A percentile compares a stretch with the other conserved stretches of the same genome.
phyloP scores from a whole-genome alignment of 1,284 basidiomycete genomes.

The Rhodotorula sp. region DNA sequence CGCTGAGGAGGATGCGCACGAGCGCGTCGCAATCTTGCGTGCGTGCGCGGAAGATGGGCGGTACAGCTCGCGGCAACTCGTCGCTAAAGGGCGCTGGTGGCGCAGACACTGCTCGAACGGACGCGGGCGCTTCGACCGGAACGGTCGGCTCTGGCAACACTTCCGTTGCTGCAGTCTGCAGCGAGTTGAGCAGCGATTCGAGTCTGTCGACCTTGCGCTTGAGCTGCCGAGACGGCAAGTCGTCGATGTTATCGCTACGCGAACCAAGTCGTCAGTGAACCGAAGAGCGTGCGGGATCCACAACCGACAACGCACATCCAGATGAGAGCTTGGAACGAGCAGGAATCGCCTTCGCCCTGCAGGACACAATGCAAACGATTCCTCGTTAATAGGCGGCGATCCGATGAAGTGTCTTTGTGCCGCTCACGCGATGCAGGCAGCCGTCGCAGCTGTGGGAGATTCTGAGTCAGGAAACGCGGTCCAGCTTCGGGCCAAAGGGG shows the following conservation, averaged over 20 bases:
- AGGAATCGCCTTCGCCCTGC: slow-evolving; percentile 14
- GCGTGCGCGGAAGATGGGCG: not conserved
- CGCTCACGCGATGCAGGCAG: slow-evolving; percentile 2
- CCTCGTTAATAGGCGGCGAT: too few species aligned
- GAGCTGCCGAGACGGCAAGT: slow-evolving; percentile 26
- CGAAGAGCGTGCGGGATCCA: not conserved
- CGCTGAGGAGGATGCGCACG: not conserved
- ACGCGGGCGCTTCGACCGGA: not conserved
- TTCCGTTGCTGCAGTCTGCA: not conserved
- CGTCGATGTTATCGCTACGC: slow-evolving; percentile 20
- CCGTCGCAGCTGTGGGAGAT: slow-evolving; percentile 9
- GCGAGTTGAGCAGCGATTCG: slow-evolving; percentile 14
- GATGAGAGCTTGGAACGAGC: slow-evolving; percentile 25
- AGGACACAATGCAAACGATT: not conserved
- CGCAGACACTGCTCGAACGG: not conserved
- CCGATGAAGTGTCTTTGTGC: not conserved
- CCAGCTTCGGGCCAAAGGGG: too few species aligned
- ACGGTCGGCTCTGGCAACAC: not conserved
- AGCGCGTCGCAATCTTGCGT: slow-evolving; percentile 1
- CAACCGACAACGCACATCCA: slow-evolving; percentile 15
- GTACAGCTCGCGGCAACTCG: not conserved
- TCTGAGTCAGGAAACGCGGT: too few species aligned
- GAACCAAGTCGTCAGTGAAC: not conserved
- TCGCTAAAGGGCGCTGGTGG: not conserved
- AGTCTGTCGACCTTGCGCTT: slow-evolving; percentile 27